A percentile compares a stretch with the other conserved stretches of the same genome.
Evolutionary conservation across 2,329 filamentous ascomycete species (phyloP).

Genomic region (Beauveria pseudobassiana): DNA sequence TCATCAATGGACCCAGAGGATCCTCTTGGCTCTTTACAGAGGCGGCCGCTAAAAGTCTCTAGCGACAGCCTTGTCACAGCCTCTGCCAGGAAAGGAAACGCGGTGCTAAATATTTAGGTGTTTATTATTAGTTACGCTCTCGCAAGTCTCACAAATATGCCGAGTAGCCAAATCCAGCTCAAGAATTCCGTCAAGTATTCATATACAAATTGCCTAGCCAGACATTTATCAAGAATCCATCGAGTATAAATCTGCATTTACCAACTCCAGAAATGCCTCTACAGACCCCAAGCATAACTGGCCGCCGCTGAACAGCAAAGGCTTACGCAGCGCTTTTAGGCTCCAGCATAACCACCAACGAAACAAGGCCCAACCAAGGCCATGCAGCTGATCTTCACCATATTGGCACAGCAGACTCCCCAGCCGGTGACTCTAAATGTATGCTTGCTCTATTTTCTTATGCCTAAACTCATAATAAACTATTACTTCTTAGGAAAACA

Average conservation of each 20-base stretch:
- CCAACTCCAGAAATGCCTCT: background rate
- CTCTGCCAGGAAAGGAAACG: background rate
- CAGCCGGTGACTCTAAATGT: too few relatives aligned
- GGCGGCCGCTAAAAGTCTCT: background rate
- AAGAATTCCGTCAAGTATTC: background rate
- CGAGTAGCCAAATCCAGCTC: background rate
- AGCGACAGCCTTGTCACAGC: background rate
- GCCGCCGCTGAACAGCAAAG: background rate
- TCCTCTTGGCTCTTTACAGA: background rate
- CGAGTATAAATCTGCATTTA: background rate
- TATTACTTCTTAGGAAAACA: too few relatives aligned
- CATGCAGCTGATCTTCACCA: background rate
- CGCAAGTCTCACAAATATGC: background rate
- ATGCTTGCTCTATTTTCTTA: background rate
- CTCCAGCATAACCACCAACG: background rate
- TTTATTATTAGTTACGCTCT: too few relatives aligned
- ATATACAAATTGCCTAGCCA: background rate
- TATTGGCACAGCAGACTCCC: background rate
- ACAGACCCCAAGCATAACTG: too few relatives aligned
- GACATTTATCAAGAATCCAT: background rate
- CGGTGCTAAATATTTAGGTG: too few relatives aligned
- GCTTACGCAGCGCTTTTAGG: slow-evolving; percentile 4
- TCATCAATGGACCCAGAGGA: background rate
- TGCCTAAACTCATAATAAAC: background rate
- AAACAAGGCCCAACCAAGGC: background rate